Base-by-base conservation (phyloP, 2,329 filamentous ascomycete species). In the Xylariales sp. region DNA sequence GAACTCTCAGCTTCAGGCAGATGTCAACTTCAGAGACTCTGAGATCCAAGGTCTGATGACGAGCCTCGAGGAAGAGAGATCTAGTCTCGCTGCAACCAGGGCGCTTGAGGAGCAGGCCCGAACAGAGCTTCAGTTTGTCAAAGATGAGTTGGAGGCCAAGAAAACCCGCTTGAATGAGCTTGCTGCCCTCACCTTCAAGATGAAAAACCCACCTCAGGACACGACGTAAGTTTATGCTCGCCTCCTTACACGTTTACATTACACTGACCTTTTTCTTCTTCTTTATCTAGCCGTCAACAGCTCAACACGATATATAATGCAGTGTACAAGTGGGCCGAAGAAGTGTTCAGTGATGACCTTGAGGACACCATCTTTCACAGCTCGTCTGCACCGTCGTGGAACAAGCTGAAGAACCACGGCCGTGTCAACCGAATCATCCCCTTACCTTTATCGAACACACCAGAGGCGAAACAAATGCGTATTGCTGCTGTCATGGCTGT, bases 391-490 rank as follows among this genome's bases (percentile, higher is more conserved):
- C 19, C 36, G 5, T 19, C 19, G 13, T 42, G 40, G 40, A 31
- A 29, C 19, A 35, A 33, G 30, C 17, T 42, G 14, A 34, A 35
- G 13, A 42, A 24, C 19, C 40, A 42, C 24, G 20, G 27, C 13
- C 35, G 35, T 11, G 35, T 42, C 29, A 34, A 35, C 35, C 29
- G 40, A 12, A 23, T 42, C 40, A 23, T 53, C 14, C 59, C 59
- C 1, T 51, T 62, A 1, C 59, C 59, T 4, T 56, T 51, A 23
- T 56, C 57, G 49, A 62, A 62, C 50, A 50, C 55, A 6, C 43
- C 54, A 0, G 54, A 56, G 2, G 58, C 59, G 34, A 62, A 62
- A 44, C 52, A 54, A 15, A 62, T 62, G 59, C 59, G 59, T 40
- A 56, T 60, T 37, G 51, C 53, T n/a, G 55, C 58, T 6, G 50